phyloP scores from a whole-genome alignment of 2,329 filamentous ascomycete genomes.

The Xenosphaeropsis pyriputrescens region DNA sequence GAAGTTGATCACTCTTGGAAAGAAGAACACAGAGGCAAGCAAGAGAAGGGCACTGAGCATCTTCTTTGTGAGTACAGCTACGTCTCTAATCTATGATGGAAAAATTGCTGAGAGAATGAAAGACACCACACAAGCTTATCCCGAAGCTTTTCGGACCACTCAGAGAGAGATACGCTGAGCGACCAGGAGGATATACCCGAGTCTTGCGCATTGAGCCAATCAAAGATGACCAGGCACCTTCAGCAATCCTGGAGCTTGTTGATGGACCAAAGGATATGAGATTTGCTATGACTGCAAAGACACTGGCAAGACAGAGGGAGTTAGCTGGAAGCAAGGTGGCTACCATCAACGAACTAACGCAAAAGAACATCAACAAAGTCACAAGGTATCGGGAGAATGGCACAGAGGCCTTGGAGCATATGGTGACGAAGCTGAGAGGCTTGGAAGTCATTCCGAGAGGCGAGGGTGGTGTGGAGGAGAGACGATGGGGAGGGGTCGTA shows the following conservation, averaged over 20 bases:
- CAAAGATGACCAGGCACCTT: slow-evolving; percentile 74
- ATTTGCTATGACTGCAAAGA: slow-evolving; percentile 83
- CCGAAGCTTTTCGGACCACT: slow-evolving; percentile 83
- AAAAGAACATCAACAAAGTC: slow-evolving; percentile 70
- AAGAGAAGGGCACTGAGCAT: slow-evolving; percentile 62
- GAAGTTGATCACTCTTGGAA: slow-evolving; percentile 85
- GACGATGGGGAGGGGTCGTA: slow-evolving; percentile 15
- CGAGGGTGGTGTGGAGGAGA: slow-evolving; percentile 17
- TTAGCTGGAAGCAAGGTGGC: slow-evolving; percentile 29
- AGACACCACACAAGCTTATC: slow-evolving; percentile 56
- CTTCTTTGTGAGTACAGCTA: slow-evolving; percentile 56
- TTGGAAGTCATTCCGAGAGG: slow-evolving; percentile 16
- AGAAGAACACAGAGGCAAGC: slow-evolving; percentile 79
- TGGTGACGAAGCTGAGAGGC: slow-evolving; percentile 31
- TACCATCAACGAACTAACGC: slow-evolving; percentile 53
- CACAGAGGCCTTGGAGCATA: slow-evolving; percentile 48
- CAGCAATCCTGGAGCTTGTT: slow-evolving; percentile 86
- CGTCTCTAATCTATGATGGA: too few relatives aligned
- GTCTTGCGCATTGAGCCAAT: slow-evolving; percentile 84
- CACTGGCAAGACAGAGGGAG: slow-evolving; percentile 50
- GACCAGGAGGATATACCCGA: slow-evolving; percentile 88
- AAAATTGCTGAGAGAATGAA: not conserved
- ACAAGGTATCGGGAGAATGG: slow-evolving; percentile 59
- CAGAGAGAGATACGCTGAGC: slow-evolving; percentile 58
- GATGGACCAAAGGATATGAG: slow-evolving; percentile 90